These are phyloP conservation scores for Plasmodium billcollinsi DNA, from an alignment of 169 alveolate species.

Conservation along the genomic window DNA sequence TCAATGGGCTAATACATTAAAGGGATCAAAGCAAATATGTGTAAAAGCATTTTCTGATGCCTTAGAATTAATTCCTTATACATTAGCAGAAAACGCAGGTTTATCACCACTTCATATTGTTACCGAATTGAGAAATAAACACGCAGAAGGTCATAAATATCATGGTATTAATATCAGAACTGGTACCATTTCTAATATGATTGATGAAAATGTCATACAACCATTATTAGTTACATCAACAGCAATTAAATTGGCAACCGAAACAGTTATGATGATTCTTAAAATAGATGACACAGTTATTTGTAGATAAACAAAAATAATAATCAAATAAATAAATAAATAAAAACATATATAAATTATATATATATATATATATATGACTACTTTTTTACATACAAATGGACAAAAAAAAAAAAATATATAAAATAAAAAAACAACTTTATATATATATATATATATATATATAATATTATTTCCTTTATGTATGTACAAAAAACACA, in stretches of 20 bases:
- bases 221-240: slow-evolving; percentile 98
- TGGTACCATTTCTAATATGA: slow-evolving; percentile 90
- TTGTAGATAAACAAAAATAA: slow-evolving; percentile 35
- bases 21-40: slow-evolving; percentile 96
- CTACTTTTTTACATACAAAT: not conserved
- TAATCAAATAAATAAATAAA: not conserved
- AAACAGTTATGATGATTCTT: slow-evolving; percentile 98
- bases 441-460: no score
- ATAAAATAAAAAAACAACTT: not conserved
- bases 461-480: no score
- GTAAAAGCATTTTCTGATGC: slow-evolving; percentile 99
- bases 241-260: slow-evolving; percentile 98
- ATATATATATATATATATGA: not conserved
- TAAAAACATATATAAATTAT: not conserved
- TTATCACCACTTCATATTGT: slow-evolving; percentile 97
- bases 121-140: slow-evolving; percentile 95
- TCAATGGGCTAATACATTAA: slow-evolving; percentile 91
- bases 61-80: slow-evolving; percentile 98
- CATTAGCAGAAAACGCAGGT: slow-evolving; percentile 99
- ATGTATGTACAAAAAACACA: no score
- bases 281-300: slow-evolving; percentile 98
- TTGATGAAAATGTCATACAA: slow-evolving; percentile 96
- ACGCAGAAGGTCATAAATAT: slow-evolving; percentile 91
- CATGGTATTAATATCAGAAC: slow-evolving; percentile 97
- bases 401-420: not conserved